Base-by-base conservation (phyloP, 345 rosid genomes). In the Lepidium aucheri region DNA sequence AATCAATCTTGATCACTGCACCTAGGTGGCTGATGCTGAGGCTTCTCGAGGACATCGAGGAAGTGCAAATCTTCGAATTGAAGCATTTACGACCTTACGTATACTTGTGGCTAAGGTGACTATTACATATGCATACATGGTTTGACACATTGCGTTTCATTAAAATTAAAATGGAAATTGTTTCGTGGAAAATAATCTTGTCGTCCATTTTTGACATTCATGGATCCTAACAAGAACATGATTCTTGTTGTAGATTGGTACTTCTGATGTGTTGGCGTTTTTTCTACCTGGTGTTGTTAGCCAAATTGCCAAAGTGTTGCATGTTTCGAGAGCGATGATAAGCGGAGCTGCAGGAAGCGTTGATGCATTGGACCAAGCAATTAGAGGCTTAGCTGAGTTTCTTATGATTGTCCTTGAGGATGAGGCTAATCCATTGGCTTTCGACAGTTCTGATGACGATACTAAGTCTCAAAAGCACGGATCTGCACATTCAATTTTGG, bases 341-440 rank as follows among this genome's bases (percentile, higher is more conserved):
- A 93, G 92, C 61, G 98, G 98, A 64, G 98, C 98, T 74, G 95
- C 89, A 73, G 97, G 96, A 76, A 84, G 84, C 72, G 78, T 82
- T 58, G 95, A 90, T 63, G 87, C 95, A 70, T 78, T 79, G 64
- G 82, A 90, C 75, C 97, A 90, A 60, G 88, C 96, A 69, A 72
- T 90, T 49, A 82, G 95, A 81, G 89, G 85, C 47, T 77, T 93
- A 75, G 89, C 95, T 5, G 98, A 93, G 85, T 88, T 83, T 79
- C 87, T 93, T 59, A 88, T 90, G 85, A 81, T 88, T 74, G 97
- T 90, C 52, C 86, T 93, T 11, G 74, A 80, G 35, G 97, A 88
- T 79, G 85, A 81, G 77, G 82, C 80, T 56, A 90, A 88, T 80
- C 49, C 67, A 61, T 67, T 78, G 43, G 75, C 74, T 58, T 75